Conservation (phyloP, 202 grass and related monocot genomes). For the Cymbopogon flexuosus region DNA sequence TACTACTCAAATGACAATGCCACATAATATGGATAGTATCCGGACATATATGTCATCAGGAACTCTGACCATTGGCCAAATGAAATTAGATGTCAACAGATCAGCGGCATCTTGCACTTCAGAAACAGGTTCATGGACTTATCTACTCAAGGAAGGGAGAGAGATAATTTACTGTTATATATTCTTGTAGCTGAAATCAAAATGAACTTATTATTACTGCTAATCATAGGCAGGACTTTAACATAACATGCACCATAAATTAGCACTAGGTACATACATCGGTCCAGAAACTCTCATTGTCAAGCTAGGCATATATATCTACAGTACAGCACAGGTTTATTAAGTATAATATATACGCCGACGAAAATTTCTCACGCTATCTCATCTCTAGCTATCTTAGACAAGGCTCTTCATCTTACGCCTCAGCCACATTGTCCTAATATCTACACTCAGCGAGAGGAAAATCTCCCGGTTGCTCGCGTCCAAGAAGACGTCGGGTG, state of each 20-base stretch:
- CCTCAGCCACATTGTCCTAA: constrained; percentile 72
- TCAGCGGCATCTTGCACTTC: neutral
- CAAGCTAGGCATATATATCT: constrained; percentile 40
- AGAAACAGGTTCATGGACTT: neutral
- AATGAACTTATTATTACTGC: constrained; percentile 1
- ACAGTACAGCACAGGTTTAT: constrained; percentile 30
- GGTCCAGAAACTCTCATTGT: constrained; percentile 22
- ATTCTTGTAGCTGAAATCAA: neutral
- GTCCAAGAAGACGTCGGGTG: constrained; percentile 2
- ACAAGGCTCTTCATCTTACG: constrained; percentile 69
- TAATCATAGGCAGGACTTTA: neutral
- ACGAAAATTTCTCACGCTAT: constrained; percentile 22
- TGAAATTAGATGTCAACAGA: neutral
- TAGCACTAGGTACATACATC: constrained; percentile 31
- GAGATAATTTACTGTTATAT: neutral
- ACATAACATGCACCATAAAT: constrained; percentile 32
- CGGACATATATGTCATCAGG: neutral
- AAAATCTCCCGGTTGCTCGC: constrained; percentile 47
- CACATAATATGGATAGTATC: too few species aligned
- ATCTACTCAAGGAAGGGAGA: neutral
- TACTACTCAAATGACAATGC: too few species aligned
- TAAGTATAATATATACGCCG: constrained; percentile 4
- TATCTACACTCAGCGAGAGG: constrained; percentile 49
- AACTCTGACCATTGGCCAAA: neutral
- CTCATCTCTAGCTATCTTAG: constrained; percentile 20